phyloP scores from a whole-genome alignment of 2,329 filamentous ascomycete genomes.

The Paecilomyces variotii region DNA sequence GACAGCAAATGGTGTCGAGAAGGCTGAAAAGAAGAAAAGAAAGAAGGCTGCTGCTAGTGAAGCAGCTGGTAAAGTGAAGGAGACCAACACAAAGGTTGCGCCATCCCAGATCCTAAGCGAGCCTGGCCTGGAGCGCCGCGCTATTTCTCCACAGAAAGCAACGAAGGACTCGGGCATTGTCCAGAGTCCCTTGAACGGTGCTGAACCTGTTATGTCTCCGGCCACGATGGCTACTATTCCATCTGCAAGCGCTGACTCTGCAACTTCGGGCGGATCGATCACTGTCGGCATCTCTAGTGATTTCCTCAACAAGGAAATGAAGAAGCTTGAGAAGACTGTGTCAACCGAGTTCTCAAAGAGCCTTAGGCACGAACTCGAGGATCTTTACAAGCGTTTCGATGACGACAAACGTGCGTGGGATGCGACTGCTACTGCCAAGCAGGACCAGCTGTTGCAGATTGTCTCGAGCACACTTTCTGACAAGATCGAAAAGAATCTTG shows the following conservation, averaged over 20 bases:
- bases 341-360: conserved; percentile 41
- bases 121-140: conserved; percentile 4
- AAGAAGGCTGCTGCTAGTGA: conserved; percentile 41
- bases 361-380: conserved; percentile 44
- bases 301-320: conserved; percentile 54
- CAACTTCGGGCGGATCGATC: conserved; percentile 15
- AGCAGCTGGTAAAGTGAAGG: conserved; percentile 40
- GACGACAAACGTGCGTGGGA: conserved; percentile 62
- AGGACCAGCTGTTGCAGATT: conserved; percentile 60
- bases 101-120: conserved; percentile 8
- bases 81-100: conserved; percentile 14
- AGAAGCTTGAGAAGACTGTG: conserved; percentile 44
- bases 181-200: neutral
- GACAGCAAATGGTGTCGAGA: conserved; percentile 39
- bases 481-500: conserved; percentile 67
- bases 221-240: conserved; percentile 1
- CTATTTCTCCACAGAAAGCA: conserved; percentile 5
- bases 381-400: conserved; percentile 54
- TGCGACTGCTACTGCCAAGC: conserved; percentile 55
- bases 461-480: conserved; percentile 62
- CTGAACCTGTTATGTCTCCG: conserved; percentile 2
- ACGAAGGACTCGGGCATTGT: conserved; percentile 3
- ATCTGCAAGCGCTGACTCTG: neutral
- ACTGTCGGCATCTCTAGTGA: conserved; percentile 43
- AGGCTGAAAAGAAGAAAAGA: conserved; percentile 66